These are phyloP conservation scores for Marasmius tenuissimus DNA, from an alignment of 1,284 basidiomycete genomes.

Conservation along the genomic window DNA sequence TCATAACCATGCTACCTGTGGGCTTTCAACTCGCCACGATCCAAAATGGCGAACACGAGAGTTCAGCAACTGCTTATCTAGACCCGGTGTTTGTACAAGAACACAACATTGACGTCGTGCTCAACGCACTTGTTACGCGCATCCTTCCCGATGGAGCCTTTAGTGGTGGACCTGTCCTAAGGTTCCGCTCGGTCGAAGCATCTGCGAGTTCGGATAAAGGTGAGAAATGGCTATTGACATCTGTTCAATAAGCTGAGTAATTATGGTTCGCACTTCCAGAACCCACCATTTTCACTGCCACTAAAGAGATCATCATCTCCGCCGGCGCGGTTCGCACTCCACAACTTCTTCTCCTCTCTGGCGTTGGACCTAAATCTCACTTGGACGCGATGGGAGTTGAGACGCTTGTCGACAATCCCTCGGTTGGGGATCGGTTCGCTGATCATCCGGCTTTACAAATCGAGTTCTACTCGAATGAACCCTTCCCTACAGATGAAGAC, in stretches of 20 bases:
- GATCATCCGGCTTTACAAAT: neutral
- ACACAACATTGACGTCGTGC: conserved; percentile 1
- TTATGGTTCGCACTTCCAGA: neutral
- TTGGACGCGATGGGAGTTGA: neutral
- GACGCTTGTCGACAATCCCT: neutral
- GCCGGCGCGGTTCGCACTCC: conserved; percentile 2
- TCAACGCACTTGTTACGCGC: neutral
- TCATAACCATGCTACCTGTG: neutral
- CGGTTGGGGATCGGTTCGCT: neutral
- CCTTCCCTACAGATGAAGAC: neutral
- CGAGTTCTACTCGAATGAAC: neutral
- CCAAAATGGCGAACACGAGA: neutral
- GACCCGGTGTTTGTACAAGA: neutral
- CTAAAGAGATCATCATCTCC: conserved; percentile 10
- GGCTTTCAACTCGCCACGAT: neutral
- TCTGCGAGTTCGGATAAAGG: neutral
- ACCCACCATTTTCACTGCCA: conserved; percentile 1
- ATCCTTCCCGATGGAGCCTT: neutral
- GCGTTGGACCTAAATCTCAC: neutral
- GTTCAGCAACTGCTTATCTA: neutral
- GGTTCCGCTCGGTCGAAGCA: neutral
- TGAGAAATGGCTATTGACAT: neutral
- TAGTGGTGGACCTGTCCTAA: neutral
- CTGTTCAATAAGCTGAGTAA: no score
- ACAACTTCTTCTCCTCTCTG: neutral